Percentiles rank a stretch among this genome's conserved stretches.
Evolutionary conservation across 2,329 filamentous ascomycete genomes (phyloP).

Genomic region (Colletotrichum karsti): DNA sequence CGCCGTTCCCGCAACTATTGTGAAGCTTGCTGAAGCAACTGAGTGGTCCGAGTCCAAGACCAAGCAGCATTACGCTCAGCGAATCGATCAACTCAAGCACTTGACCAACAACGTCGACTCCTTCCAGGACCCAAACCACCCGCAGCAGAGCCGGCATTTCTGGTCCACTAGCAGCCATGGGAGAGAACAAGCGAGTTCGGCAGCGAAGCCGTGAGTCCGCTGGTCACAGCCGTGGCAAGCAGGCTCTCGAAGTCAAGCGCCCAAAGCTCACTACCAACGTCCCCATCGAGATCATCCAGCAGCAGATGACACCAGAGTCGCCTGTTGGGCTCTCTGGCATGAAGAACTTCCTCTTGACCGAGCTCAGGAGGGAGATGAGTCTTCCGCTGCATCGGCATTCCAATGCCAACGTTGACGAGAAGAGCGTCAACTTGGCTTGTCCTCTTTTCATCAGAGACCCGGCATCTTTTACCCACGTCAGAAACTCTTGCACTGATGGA

Average conservation of each 20-base stretch:
- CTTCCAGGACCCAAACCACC: background rate
- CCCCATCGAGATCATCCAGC: conserved; percentile 18
- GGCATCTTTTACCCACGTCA: conserved; percentile 21
- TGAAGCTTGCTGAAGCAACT: conserved; percentile 18
- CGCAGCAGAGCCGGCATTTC: background rate
- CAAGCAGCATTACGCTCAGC: conserved; percentile 15
- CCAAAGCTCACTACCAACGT: conserved; percentile 19
- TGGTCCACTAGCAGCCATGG: conserved; percentile 12
- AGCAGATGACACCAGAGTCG: conserved; percentile 9
- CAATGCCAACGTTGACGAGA: conserved; percentile 20
- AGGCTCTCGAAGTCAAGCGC: conserved; percentile 10
- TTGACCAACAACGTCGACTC: conserved; percentile 21
- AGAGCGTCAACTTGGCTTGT: conserved; percentile 25
- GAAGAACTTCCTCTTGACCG: conserved; percentile 26
- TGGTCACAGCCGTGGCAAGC: background rate
- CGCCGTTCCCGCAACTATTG: conserved; percentile 20
- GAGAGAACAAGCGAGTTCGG: conserved; percentile 25
- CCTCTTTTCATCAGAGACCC: conserved; percentile 25
- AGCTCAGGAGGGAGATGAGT: conserved; percentile 23
- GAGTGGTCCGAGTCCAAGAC: conserved; percentile 17
- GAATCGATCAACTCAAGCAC: conserved; percentile 19
- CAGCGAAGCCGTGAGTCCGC: conserved; percentile 25
- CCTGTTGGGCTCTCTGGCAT: conserved; percentile 15
- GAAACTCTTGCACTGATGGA: conserved; percentile 24
- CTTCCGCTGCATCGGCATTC: conserved; percentile 10